Conservation (phyloP, 2,329 filamentous ascomycete genomes). For the Clathrospora elynae region DNA sequence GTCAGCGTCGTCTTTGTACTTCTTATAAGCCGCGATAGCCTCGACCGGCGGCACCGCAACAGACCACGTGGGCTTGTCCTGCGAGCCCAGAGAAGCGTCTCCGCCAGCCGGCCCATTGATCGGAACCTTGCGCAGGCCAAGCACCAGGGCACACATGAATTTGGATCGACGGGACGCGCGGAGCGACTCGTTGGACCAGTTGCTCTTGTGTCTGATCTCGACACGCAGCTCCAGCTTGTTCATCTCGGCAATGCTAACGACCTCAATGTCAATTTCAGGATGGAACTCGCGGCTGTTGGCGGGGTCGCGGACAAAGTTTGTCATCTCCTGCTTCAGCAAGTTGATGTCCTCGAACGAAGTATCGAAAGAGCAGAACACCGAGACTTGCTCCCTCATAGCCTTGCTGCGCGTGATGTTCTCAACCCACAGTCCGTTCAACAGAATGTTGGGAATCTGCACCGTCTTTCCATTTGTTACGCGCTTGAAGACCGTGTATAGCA, state of each 20-base stretch:
- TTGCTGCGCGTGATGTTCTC: conserved; percentile 92
- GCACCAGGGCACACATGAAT: conserved; percentile 92
- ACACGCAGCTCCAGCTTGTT: conserved; percentile 85
- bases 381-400: conserved; percentile 85
- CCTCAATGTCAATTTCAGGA: conserved; percentile 77
- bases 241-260: conserved; percentile 79
- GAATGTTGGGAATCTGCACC: conserved; percentile 84
- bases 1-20: conserved; percentile 59
- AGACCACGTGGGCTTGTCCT: conserved; percentile 78
- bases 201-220: conserved; percentile 81
- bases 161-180: conserved; percentile 84
- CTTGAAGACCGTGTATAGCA: conserved; percentile 91
- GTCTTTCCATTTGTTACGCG: conserved; percentile 81
- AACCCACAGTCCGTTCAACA: conserved; percentile 90
- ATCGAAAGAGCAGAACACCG: conserved; percentile 80
- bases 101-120: conserved; percentile 82
- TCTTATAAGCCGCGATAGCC: conserved; percentile 66
- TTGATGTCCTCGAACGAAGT: conserved; percentile 91
- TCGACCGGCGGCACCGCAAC: conserved; percentile 74
- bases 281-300: conserved; percentile 93
- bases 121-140: conserved; percentile 84
- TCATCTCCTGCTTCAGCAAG: conserved; percentile 80
- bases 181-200: conserved; percentile 72
- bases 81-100: conserved; percentile 62
- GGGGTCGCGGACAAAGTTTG: conserved; percentile 77